phyloP scores from a whole-genome alignment of 192 early-diverging fungal species.

The Rhizoclosmatium sp. region DNA sequence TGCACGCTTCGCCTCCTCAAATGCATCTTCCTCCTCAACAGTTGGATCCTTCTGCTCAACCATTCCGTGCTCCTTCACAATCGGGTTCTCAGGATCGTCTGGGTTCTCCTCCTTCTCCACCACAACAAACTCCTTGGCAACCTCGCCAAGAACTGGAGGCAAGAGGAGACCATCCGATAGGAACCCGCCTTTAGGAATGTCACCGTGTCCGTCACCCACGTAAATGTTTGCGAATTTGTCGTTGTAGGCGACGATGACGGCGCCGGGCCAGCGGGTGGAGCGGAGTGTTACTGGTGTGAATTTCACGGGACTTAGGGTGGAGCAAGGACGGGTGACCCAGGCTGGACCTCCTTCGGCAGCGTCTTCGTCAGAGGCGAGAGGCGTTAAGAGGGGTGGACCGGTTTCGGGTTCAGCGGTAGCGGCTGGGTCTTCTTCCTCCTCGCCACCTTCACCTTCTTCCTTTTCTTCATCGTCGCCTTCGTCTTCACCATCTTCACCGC shows the following conservation, averaged over 20 bases:
- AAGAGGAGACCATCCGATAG: conserved; percentile 39
- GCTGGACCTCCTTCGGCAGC: conserved; percentile 52
- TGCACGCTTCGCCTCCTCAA: conserved; percentile 58
- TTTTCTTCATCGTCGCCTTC: conserved; percentile 47
- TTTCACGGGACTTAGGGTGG: conserved; percentile 51
- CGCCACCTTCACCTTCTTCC: conserved; percentile 48
- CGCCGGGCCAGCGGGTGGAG: conserved; percentile 68
- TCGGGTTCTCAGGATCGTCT: conserved; percentile 33
- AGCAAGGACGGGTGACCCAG: conserved; percentile 59
- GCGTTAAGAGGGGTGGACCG: conserved; percentile 55
- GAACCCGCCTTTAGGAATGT: conserved; percentile 12
- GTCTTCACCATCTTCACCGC: conserved; percentile 41
- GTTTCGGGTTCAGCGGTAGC: conserved; percentile 59
- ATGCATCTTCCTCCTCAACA: conserved; percentile 62
- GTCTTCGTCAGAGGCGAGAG: conserved; percentile 54
- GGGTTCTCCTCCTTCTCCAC: conserved; percentile 46
- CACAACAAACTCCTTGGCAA: conserved; percentile 58
- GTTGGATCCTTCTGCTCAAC: conserved; percentile 66
- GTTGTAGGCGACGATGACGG: conserved; percentile 60
- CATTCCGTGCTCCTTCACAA: conserved; percentile 33
- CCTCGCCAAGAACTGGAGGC: conserved; percentile 50
- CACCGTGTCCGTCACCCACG: conserved; percentile 67
- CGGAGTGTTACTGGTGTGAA: conserved; percentile 63
- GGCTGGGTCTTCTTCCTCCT: conserved; percentile 42
- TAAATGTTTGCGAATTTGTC: conserved; percentile 72